Evolutionary conservation across 2,329 filamentous ascomycete genomes (phyloP), one percentile per base, ranked within the genome.

Genomic region (Aschersonia sp.): DNA sequence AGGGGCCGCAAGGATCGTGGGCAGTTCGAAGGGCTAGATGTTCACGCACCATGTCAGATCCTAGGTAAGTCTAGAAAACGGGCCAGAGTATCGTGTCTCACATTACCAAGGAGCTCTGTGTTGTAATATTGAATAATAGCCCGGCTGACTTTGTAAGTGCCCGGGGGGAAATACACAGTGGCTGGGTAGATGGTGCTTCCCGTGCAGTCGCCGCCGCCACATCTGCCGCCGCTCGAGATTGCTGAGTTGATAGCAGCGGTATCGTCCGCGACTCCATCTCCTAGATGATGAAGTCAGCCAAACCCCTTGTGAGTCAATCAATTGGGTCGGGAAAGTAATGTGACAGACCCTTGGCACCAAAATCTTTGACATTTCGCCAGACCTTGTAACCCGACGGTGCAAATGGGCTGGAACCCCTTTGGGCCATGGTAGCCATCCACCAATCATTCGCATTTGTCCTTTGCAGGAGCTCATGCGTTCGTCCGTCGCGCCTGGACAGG

Each of bases 81-180:
- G 35, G 12, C 8, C 12, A 12, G 35, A 8, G 5, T 5, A 22
- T 37, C 35, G 35, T 12, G 12, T 37, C 50, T 53, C 43, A 53
- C 45, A 46, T 59, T 50, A 5, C 56, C 56, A 46, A 82, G 68
- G 11, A 83, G 61, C 58, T 80, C 72, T 5, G 79, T 83, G 51
- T 75, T 74, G 60, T 81, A 83, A 55, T 78, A 80, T 55, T 78
- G 69, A 47, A 79, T 70, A 51, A 84, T 77, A 2, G 74, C 67
- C 0, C 64, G 62, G 42, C 69, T 77, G 49, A 80, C 68, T 2
- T 76, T 46, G 52, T 84, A 84, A 0, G 70, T 79, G 42, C 77
- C 78, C 1, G 55, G 47, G 3, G 60, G 59, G 45, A 62, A 60
- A 50, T 58, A 62, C 1, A 63, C 49, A 5, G 54, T 42, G 30